Conservation (phyloP, 208 protist species). For the Trypanosoma caninum region DNA sequence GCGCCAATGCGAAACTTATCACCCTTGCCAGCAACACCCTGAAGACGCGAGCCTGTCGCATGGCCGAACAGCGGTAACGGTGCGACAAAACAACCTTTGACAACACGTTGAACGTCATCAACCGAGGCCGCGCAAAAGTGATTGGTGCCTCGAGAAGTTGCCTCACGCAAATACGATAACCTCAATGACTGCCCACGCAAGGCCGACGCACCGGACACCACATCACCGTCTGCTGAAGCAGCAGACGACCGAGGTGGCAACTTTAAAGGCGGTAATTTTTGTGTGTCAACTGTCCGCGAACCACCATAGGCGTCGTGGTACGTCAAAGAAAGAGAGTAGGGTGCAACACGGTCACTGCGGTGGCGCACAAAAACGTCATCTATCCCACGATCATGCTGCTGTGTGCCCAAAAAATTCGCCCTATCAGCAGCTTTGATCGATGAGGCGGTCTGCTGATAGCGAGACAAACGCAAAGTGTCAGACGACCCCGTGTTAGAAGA, state of each 20-base stretch:
- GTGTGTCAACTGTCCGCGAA: conserved; percentile 50
- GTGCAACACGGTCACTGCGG: conserved; percentile 22
- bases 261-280: conserved; percentile 35
- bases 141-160: neutral
- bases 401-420: neutral
- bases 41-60: conserved; percentile 38
- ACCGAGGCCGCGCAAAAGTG: neutral
- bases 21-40: conserved; percentile 46
- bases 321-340: conserved; percentile 57
- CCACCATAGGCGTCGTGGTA: conserved; percentile 55
- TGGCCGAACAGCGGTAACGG: conserved; percentile 51
- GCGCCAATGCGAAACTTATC: conserved; percentile 76
- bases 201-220: neutral
- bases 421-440: neutral
- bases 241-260: conserved; percentile 2
- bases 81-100: conserved; percentile 23
- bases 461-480: neutral
- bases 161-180: neutral
- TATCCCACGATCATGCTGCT: conserved; percentile 41
- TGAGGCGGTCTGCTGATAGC: neutral
- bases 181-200: neutral
- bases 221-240: neutral
- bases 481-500: neutral
- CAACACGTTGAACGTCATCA: neutral
- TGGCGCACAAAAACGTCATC: conserved; percentile 59